phyloP scores from a whole-genome alignment of 805 yeast species.

The Teunomyces aglyptinius region DNA sequence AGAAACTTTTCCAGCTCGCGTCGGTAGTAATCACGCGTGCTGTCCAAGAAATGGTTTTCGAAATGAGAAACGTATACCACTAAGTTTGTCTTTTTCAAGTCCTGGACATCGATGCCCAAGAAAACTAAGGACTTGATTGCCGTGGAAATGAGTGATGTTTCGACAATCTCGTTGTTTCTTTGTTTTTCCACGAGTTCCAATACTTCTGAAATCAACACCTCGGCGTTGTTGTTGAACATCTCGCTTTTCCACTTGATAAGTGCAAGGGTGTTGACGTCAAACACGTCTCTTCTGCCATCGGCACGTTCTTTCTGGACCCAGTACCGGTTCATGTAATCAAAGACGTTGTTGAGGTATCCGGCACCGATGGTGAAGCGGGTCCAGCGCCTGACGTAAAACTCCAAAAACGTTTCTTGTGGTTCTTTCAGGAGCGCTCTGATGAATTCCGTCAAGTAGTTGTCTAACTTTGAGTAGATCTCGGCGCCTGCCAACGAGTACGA shows the following conservation, averaged over 20 bases:
- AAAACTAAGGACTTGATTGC: constrained; percentile 86
- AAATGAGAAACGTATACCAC: constrained; percentile 78
- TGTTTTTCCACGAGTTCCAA: constrained; percentile 73
- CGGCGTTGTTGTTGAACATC: constrained; percentile 68
- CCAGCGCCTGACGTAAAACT: constrained; percentile 87
- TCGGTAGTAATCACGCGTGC: constrained; percentile 64
- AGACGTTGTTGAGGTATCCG: constrained; percentile 84
- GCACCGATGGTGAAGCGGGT: constrained; percentile 88
- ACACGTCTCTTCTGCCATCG: constrained; percentile 86
- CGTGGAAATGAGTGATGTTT: constrained; percentile 60
- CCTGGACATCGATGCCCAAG: constrained; percentile 88
- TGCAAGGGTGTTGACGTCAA: constrained; percentile 87
- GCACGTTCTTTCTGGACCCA: constrained; percentile 97
- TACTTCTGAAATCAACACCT: constrained; percentile 63
- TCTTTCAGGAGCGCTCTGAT: constrained; percentile 46
- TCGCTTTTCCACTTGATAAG: constrained; percentile 83
- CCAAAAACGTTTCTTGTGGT: constrained; percentile 66
- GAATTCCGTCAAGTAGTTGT: constrained; percentile 62
- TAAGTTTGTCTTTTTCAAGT: constrained; percentile 79
- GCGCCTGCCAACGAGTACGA: constrained; percentile 73
- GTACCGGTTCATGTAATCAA: constrained; percentile 93
- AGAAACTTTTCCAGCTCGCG: constrained; percentile 68
- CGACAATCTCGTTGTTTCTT: constrained; percentile 74
- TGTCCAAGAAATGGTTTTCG: constrained; percentile 72
- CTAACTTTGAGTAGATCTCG: constrained; percentile 76